Percentiles rank a stretch among this genome's conserved stretches.
Evolutionary conservation across 179 eudicot genomes (phyloP).

Genomic region (Amaranthus tricolor): DNA sequence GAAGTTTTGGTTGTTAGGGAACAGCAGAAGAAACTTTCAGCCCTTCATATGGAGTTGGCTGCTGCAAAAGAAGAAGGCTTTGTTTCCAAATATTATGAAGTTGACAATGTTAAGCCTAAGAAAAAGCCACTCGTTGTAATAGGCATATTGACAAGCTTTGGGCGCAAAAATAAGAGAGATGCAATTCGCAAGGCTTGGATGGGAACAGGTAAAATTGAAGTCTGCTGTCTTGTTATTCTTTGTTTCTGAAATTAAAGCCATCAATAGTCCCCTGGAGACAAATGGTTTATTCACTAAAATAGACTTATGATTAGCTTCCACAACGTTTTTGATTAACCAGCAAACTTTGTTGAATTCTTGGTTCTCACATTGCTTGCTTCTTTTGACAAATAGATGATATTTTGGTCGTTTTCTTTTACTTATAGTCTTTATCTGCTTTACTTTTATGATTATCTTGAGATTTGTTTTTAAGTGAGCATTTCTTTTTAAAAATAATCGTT

Average conservation of each 20-base stretch:
- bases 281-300: not conserved
- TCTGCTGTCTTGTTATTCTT: slow-evolving; percentile 1
- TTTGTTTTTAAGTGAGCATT: not conserved
- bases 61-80: slow-evolving; percentile 67
- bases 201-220: slow-evolving; percentile 56
- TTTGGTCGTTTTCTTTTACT: not conserved
- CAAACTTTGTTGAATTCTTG: not conserved
- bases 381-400: not conserved
- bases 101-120: slow-evolving; percentile 36
- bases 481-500: not conserved
- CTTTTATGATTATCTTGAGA: not conserved
- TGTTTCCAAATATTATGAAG: slow-evolving; percentile 40
- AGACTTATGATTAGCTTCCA: not conserved
- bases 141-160: slow-evolving; percentile 67
- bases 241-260: not conserved
- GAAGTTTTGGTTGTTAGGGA: slow-evolving; percentile 45
- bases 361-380: not conserved
- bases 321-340: not conserved
- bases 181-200: slow-evolving; percentile 88
- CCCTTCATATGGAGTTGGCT: slow-evolving; percentile 68
- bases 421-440: not conserved
- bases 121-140: slow-evolving; percentile 56
- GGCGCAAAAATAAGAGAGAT: slow-evolving; percentile 70
- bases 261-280: not conserved
- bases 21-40: slow-evolving; percentile 55